Conservation (phyloP, 768 basidiomycete species). For the Pisolithus microcarpus region DNA sequence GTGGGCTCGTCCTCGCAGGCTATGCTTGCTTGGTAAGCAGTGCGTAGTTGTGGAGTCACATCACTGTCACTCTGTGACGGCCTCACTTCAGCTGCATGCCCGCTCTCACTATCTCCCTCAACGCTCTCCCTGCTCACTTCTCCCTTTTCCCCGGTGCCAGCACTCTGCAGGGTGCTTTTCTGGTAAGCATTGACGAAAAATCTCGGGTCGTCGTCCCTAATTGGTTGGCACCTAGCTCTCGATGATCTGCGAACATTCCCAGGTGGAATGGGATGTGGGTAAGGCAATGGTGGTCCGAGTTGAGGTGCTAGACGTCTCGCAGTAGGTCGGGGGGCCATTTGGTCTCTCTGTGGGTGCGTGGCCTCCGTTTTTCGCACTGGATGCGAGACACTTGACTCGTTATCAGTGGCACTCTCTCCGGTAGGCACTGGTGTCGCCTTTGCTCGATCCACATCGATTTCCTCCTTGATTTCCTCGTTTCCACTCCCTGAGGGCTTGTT, state of each 20-base stretch:
- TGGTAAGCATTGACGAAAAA: slow-evolving; percentile 1
- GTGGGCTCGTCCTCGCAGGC: not conserved
- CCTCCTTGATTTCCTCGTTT: not conserved
- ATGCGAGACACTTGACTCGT: not conserved
- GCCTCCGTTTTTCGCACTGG: not conserved
- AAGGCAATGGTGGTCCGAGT: not conserved
- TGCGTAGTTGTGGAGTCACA: not conserved
- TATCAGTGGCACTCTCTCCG: not conserved
- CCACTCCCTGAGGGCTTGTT: not conserved
- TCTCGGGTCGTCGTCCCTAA: not conserved
- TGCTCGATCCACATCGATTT: not conserved
- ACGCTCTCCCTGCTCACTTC: not conserved
- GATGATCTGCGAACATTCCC: not conserved
- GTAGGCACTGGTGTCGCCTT: not conserved
- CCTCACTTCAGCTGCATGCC: not conserved
- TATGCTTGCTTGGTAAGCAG: not conserved
- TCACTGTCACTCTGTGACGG: not conserved
- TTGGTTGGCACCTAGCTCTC: not conserved
- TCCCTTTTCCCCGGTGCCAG: not conserved
- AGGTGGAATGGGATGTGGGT: not conserved
- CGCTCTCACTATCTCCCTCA: not conserved
- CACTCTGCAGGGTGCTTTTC: not conserved
- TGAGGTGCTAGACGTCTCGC: not conserved
- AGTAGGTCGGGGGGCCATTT: not conserved
- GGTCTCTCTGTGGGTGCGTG: not conserved